Evolutionary conservation across 2,329 filamentous ascomycete species (phyloP).

Genomic region (Dryadomyces quercus-mongolicae): DNA sequence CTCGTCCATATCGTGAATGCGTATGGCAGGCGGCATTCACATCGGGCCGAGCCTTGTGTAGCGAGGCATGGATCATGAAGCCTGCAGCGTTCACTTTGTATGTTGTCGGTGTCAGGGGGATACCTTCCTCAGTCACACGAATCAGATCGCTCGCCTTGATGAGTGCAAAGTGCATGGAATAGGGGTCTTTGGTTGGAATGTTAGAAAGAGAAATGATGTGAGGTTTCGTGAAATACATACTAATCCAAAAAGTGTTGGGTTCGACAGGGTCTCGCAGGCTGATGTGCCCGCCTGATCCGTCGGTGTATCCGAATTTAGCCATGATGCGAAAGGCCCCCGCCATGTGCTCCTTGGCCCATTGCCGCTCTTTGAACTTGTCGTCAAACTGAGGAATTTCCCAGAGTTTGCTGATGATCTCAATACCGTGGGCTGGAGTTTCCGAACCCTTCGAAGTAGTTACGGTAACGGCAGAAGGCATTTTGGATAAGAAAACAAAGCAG

Average conservation of each 20-base stretch:
- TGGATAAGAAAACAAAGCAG: too few species aligned
- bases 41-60: constrained; percentile 52
- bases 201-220: neutral
- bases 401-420: neutral
- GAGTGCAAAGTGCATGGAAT: neutral
- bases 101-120: neutral
- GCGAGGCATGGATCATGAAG: constrained; percentile 55
- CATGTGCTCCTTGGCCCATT: constrained; percentile 6
- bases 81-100: constrained; percentile 52
- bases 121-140: neutral
- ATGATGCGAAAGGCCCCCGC: constrained; percentile 10
- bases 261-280: constrained; percentile 3
- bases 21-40: constrained; percentile 56
- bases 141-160: neutral
- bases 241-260: neutral
- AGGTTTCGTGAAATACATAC: neutral
- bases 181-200: neutral
- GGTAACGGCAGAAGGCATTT: too few species aligned
- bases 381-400: neutral
- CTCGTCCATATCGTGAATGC: constrained; percentile 51
- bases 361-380: neutral
- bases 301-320: constrained; percentile 8
- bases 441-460: too few species aligned
- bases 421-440: too few species aligned
- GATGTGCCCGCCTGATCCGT: constrained; percentile 9